Evolutionary conservation across 106 monocot genomes (phyloP).

Genomic region (Phalaenopsis aphrodite): DNA sequence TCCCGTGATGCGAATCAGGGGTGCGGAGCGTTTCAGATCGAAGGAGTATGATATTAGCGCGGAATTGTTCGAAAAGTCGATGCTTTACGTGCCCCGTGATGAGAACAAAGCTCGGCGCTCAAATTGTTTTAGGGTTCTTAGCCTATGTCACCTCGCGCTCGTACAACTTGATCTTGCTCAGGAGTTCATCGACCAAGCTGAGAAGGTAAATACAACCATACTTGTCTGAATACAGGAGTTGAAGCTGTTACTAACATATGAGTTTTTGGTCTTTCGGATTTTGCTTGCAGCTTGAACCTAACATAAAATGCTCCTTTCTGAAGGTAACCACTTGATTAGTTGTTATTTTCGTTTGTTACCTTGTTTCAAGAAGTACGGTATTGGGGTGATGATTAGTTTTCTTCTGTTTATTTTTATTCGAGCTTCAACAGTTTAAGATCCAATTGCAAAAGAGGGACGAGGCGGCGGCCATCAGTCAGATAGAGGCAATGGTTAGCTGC

Average conservation of each 20-base stretch:
- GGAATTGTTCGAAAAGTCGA: slow-evolving; percentile 89
- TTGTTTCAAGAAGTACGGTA: neutral
- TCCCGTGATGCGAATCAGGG: slow-evolving; percentile 31
- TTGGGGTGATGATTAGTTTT: neutral
- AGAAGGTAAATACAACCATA: slow-evolving; percentile 43
- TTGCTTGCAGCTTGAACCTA: slow-evolving; percentile 74
- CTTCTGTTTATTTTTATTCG: neutral
- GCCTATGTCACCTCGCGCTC: slow-evolving; percentile 76
- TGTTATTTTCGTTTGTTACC: neutral
- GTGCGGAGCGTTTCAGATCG: slow-evolving; percentile 67
- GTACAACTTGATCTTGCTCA: slow-evolving; percentile 65
- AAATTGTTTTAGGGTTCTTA: slow-evolving; percentile 83
- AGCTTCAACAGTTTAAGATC: slow-evolving; percentile 61
- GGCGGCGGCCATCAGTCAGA: slow-evolving; percentile 62
- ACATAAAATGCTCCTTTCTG: slow-evolving; percentile 72
- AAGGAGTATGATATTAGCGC: slow-evolving; percentile 60
- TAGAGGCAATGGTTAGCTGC: slow-evolving; percentile 62
- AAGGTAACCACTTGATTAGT: slow-evolving; percentile 40
- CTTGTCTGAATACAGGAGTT: neutral
- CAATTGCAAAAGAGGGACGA: slow-evolving; percentile 71
- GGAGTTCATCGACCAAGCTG: slow-evolving; percentile 81
- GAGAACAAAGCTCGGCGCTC: slow-evolving; percentile 61
- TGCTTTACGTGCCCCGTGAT: slow-evolving; percentile 72
- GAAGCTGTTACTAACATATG: neutral
- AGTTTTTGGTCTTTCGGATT: neutral